A percentile compares a stretch with the other conserved stretches of the same genome.
These are phyloP conservation scores for Xylariaceae sp. DNA, from an alignment of 2,329 filamentous ascomycete species.

Conservation along the genomic window DNA sequence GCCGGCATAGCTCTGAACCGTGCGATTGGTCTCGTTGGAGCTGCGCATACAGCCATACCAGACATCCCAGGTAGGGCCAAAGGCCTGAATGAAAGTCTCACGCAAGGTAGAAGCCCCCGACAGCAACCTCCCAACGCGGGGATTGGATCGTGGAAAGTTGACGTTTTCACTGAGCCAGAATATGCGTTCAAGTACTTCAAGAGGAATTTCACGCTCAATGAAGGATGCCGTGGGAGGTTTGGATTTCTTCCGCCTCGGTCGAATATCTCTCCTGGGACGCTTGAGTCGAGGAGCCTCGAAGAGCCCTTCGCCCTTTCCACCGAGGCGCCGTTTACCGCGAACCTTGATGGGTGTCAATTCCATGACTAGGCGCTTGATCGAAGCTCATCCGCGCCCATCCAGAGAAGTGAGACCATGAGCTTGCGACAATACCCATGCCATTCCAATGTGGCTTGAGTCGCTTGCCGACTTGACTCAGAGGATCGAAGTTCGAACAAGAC, in stretches of 20 bases:
- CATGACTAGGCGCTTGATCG: constrained; percentile 30
- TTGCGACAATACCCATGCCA: too few species aligned
- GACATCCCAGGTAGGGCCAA: constrained; percentile 32
- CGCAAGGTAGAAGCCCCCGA: constrained; percentile 29
- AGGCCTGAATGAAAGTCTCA: constrained; percentile 28
- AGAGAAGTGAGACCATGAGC: too few species aligned
- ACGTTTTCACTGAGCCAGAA: constrained; percentile 43
- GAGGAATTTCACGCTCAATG: constrained; percentile 33
- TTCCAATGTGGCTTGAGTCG: too few species aligned
- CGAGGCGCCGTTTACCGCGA: constrained; percentile 35
- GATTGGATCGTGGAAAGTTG: constrained; percentile 37
- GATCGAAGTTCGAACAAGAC: too few species aligned
- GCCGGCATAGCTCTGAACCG: constrained; percentile 11
- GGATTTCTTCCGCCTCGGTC: constrained; percentile 1
- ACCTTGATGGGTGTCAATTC: constrained; percentile 41
- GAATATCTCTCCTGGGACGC: constrained; percentile 3
- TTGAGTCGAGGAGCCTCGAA: constrained; percentile 4
- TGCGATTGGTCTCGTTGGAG: constrained; percentile 1
- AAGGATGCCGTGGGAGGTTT: constrained; percentile 13
- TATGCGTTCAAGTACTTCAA: constrained; percentile 47
- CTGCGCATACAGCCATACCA: constrained; percentile 28
- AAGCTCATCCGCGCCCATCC: background rate
- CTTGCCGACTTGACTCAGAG: too few species aligned
- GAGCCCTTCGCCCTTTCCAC: constrained; percentile 5
- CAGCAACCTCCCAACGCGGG: constrained; percentile 37